Conservation (phyloP, 1,284 basidiomycete species). For the Rhodotorula sp. region DNA sequence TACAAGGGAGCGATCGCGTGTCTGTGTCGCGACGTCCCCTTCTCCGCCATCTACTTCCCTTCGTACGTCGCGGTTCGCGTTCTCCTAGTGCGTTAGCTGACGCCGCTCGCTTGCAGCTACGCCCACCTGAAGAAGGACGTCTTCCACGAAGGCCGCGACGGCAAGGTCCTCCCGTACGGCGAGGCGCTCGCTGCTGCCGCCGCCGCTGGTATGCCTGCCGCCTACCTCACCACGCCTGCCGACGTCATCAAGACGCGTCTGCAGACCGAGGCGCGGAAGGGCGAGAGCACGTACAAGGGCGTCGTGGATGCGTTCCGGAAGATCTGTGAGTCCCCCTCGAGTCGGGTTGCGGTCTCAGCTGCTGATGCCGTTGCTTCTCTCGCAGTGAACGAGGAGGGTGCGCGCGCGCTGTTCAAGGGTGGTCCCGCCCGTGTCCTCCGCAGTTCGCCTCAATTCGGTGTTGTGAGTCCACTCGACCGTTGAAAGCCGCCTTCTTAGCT, state of each 20-base stretch:
- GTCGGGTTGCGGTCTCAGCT: accelerated
- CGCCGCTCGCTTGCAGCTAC: slow-evolving; percentile 19
- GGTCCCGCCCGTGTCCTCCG: slow-evolving; percentile 85
- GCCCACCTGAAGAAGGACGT: slow-evolving; percentile 73
- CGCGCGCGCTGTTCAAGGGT: slow-evolving; percentile 90
- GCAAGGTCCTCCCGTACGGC: slow-evolving; percentile 85
- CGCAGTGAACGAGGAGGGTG: slow-evolving; percentile 66
- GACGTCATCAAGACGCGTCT: slow-evolving; percentile 99
- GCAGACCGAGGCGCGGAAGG: slow-evolving; percentile 91
- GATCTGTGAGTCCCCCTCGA: slow-evolving; percentile 61
- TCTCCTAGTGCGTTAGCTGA: neutral
- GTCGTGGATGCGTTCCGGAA: slow-evolving; percentile 82
- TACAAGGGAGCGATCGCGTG: slow-evolving; percentile 90
- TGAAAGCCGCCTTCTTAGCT: neutral
- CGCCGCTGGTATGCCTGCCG: slow-evolving; percentile 86
- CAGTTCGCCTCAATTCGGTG: slow-evolving; percentile 55
- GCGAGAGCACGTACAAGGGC: slow-evolving; percentile 90
- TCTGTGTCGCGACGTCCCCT: slow-evolving; percentile 84
- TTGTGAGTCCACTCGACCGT: slow-evolving; percentile 42
- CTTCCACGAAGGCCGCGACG: slow-evolving; percentile 92
- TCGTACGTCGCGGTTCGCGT: slow-evolving; percentile 49
- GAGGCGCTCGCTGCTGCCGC: slow-evolving; percentile 83
- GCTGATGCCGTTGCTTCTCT: neutral
- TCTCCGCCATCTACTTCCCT: slow-evolving; percentile 59
- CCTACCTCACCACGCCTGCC: slow-evolving; percentile 50